These are phyloP conservation scores for Trichoderma semiorbis DNA, from an alignment of 2,329 filamentous ascomycete species.

Conservation along the genomic window DNA sequence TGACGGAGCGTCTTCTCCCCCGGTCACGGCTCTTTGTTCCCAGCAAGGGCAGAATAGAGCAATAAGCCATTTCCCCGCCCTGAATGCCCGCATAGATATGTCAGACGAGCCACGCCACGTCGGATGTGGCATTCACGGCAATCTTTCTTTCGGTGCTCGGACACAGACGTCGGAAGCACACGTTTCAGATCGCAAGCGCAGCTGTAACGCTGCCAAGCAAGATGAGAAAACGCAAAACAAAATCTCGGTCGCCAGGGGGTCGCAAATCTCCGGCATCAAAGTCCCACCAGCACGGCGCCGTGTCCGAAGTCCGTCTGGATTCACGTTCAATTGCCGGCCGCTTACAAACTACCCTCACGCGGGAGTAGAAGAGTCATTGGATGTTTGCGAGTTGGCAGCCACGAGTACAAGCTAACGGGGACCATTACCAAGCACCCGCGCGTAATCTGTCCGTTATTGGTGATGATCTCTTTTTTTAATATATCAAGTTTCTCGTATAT, in stretches of 20 bases:
- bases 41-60: neutral
- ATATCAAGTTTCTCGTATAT: neutral
- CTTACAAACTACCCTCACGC: neutral
- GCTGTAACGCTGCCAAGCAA: neutral
- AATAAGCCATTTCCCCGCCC: neutral
- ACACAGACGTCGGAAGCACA: neutral
- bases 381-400: neutral
- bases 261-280: neutral
- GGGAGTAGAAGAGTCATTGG: neutral
- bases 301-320: neutral
- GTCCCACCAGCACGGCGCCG: slow-evolving; percentile 2
- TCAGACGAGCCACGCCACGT: neutral
- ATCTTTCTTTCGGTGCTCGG: neutral
- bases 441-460: neutral
- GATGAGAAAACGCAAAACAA: neutral
- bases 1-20: neutral
- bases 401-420: neutral
- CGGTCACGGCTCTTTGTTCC: neutral
- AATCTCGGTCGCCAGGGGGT: neutral
- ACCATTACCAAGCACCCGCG: neutral
- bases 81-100: neutral
- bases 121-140: neutral
- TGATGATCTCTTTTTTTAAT: neutral
- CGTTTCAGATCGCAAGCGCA: neutral
- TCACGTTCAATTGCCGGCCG: neutral